Evolutionary conservation across 2,329 filamentous ascomycete species (phyloP).

Genomic region (Diaporthe humulicola): DNA sequence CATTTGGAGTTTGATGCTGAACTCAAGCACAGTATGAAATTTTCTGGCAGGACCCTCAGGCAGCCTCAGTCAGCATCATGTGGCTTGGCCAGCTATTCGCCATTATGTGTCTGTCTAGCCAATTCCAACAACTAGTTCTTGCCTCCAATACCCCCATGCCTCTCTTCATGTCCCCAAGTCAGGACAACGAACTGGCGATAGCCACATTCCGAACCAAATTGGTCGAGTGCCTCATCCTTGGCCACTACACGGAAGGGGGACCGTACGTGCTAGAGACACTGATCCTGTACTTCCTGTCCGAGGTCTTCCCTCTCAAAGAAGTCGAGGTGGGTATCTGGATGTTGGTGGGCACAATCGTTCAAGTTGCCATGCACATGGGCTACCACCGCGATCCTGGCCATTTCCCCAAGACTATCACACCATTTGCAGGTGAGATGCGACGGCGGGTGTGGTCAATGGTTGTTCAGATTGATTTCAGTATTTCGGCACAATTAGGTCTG

Average conservation of each 20-base stretch:
- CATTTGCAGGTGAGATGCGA: constrained; percentile 60
- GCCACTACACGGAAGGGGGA: constrained; percentile 58
- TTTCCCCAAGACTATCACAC: constrained; percentile 53
- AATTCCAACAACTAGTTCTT: constrained; percentile 40
- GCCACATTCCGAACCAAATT: constrained; percentile 46
- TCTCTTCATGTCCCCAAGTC: neutral
- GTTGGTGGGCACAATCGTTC: constrained; percentile 50
- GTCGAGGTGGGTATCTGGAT: constrained; percentile 52
- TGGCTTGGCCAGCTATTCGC: constrained; percentile 63
- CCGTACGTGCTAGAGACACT: constrained; percentile 56
- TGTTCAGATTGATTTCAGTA: constrained; percentile 55
- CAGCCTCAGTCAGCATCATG: constrained; percentile 49
- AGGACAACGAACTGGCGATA: neutral
- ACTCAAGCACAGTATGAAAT: constrained; percentile 52
- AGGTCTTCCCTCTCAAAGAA: constrained; percentile 48
- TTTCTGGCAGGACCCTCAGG: constrained; percentile 57
- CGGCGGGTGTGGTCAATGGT: constrained; percentile 58
- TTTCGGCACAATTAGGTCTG: constrained; percentile 59
- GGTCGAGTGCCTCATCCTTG: constrained; percentile 54
- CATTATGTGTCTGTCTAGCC: constrained; percentile 57
- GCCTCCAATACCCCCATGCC: neutral
- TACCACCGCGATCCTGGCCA: constrained; percentile 59
- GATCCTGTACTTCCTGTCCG: constrained; percentile 51
- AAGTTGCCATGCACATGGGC: constrained; percentile 54
- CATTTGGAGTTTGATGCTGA: constrained; percentile 15